phyloP scores from a whole-genome alignment of 2,329 filamentous ascomycete species.

The Aaosphaeria pasadenensis region DNA sequence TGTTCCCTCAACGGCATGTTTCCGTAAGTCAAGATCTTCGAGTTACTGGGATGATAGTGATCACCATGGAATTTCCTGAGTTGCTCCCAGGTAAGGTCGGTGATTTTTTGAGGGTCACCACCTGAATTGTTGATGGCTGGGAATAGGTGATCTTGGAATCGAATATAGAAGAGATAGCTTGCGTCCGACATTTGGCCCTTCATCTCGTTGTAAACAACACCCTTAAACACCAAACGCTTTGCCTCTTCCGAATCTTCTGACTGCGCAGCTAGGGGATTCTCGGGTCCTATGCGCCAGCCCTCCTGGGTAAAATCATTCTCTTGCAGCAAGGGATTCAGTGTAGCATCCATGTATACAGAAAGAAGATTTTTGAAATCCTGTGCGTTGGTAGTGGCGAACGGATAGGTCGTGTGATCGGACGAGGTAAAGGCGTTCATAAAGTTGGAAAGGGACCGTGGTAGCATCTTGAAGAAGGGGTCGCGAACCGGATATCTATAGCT shows the following conservation, averaged over 20 bases:
- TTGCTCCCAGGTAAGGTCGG: conserved; percentile 88
- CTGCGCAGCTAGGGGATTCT: conserved; percentile 64
- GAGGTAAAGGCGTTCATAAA: conserved; percentile 99
- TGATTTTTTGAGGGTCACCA: conserved; percentile 94
- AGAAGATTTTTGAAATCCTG: conserved; percentile 96
- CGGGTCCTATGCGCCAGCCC: conserved; percentile 92
- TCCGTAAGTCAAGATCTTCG: conserved; percentile 93
- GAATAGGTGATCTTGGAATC: conserved; percentile 91
- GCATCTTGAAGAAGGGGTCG: conserved; percentile 99
- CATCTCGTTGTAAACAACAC: conserved; percentile 99
- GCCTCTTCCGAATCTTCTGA: conserved; percentile 50
- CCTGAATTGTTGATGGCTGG: conserved; percentile 95
- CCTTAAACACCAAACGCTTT: conserved; percentile 84
- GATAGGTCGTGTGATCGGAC: conserved; percentile 94
- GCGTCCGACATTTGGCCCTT: conserved; percentile 99
- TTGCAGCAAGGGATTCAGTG: conserved; percentile 84
- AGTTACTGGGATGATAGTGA: conserved; percentile 97
- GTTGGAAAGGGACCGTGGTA: conserved; percentile 95
- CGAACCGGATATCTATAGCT: conserved; percentile 79
- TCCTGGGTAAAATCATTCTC: conserved; percentile 92
- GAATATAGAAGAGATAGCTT: conserved; percentile 92
- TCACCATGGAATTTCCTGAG: conserved; percentile 83
- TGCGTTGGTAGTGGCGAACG: conserved; percentile 92
- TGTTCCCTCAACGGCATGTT: conserved; percentile 85
- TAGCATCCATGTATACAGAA: conserved; percentile 95